A percentile compares a stretch with the other conserved stretches of the same genome.
Conservation (phyloP, 495 filamentous ascomycete genomes). For the Venustampulla echinocandica region DNA sequence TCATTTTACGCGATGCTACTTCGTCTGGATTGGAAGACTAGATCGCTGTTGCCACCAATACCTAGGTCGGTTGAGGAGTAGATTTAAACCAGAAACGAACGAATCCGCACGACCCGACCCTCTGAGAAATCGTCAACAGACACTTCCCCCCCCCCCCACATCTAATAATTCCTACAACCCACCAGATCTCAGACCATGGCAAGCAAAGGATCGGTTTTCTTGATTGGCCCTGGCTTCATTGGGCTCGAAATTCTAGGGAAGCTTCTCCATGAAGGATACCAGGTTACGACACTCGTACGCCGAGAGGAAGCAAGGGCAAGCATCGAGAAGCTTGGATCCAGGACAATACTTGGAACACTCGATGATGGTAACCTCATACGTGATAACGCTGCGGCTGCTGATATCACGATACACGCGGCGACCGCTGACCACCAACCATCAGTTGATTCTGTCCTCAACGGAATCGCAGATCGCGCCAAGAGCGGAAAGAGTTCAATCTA, state of each 20-base stretch:
- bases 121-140: too few relatives aligned
- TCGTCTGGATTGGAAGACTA: too few relatives aligned
- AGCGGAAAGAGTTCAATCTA: slow-evolving; percentile 25
- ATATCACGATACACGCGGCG: slow-evolving; percentile 34
- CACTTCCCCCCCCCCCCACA: too few relatives aligned
- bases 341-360: neutral
- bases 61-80: too few relatives aligned
- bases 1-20: too few relatives aligned
- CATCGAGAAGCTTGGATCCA: neutral
- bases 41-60: too few relatives aligned
- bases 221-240: slow-evolving; percentile 6
- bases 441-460: slow-evolving; percentile 28
- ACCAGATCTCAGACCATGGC: slow-evolving; percentile 4
- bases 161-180: too few relatives aligned
- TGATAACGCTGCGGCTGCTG: slow-evolving; percentile 19
- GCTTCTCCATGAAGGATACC: slow-evolving; percentile 2
- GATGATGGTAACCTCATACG: slow-evolving; percentile 21
- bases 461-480: slow-evolving; percentile 25
- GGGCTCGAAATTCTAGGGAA: neutral
- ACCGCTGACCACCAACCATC: slow-evolving; percentile 30
- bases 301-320: neutral
- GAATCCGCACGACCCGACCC: too few relatives aligned
- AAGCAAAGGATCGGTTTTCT: slow-evolving; percentile 5
- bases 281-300: neutral
- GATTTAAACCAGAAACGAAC: too few relatives aligned